Evolutionary conservation across 2,329 filamentous ascomycete species (phyloP), one percentile per base, ranked within the genome.

Genomic region (Epichloe typhina): DNA sequence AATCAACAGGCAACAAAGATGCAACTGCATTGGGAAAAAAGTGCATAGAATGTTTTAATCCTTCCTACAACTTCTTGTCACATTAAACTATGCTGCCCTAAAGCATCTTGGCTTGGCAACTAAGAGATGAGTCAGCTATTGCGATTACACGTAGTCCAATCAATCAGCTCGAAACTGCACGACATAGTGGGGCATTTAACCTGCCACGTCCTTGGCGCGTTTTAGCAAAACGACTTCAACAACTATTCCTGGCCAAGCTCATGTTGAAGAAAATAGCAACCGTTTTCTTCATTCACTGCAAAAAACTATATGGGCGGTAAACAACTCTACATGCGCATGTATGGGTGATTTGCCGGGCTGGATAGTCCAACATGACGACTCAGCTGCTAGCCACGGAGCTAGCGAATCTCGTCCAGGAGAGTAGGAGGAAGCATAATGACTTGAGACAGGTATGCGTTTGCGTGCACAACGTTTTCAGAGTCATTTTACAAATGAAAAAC

Each of bases 361-460:
- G 50, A 49, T 52, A 53, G 58, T 56, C 56, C 66, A 83, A 72
- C 62, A 95, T 95, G 89, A 94, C 89, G 67, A 84, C 88, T 61
- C 88, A 94, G 77, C 83, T 95, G 62, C 78, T 96, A 62, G 82
- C 84, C 63, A 83, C 86, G 52, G 90, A 96, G 77, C 80, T 96
- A 66, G 80, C 84, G 62, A 94, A 88, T 71, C 80, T 96, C 66
- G 84, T 95, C 61, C 88, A 94, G 68, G 93, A 98, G 73, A 93
- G 90, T 65, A 97, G 95, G 70, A 81, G 91, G 62, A 97, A 95
- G 70, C 85, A 96, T 67, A 81, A 85, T 59, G 93, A 97, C 61
- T 75, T 98, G 49, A 82, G 86, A 72, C 86, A 86, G 76, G 86
- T 84, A 49, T 36, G 48, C 23, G 6, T 31, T 42, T 41, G 9